Percentiles rank a stretch among this genome's conserved stretches.
Conservation (phyloP, 257 asterid species). For the Rubia yunnanensis region DNA sequence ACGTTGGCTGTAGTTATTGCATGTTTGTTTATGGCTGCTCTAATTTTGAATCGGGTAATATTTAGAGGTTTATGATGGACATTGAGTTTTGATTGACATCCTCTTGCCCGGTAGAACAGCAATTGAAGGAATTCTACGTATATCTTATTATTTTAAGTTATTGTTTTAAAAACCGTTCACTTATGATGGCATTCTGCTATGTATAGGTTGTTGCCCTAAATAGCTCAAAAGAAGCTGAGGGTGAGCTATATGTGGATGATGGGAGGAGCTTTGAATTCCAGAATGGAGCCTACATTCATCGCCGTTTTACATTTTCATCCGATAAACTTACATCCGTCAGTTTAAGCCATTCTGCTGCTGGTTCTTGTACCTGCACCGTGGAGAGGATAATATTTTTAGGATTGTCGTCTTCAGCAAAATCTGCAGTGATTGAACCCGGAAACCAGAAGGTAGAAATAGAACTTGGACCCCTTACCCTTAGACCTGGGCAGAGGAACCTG, state of each 20-base stretch:
- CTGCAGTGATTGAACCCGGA: slow-evolving; percentile 53
- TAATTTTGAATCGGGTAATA: background rate
- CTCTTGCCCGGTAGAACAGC: too few species aligned
- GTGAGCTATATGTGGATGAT: slow-evolving; percentile 82
- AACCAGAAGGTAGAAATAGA: slow-evolving; percentile 45
- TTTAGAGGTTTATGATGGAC: background rate
- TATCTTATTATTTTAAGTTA: too few species aligned
- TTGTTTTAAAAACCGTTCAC: background rate
- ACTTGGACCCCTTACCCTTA: slow-evolving; percentile 53
- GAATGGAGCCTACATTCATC: slow-evolving; percentile 65
- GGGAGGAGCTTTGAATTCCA: slow-evolving; percentile 87
- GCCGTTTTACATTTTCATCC: slow-evolving; percentile 47
- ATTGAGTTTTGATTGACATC: background rate
- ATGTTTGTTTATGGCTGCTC: background rate
- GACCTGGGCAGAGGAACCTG: slow-evolving; percentile 30
- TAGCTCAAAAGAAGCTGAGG: slow-evolving; percentile 81
- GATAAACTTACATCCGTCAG: slow-evolving; percentile 58
- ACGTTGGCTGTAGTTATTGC: background rate
- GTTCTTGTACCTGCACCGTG: slow-evolving; percentile 41
- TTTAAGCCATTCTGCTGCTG: slow-evolving; percentile 24
- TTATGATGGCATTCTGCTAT: background rate
- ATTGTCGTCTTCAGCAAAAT: slow-evolving; percentile 39
- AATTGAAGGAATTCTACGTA: too few species aligned
- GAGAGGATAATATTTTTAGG: slow-evolving; percentile 77
- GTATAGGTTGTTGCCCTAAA: slow-evolving; percentile 80